Evolutionary conservation across 768 basidiomycete genomes (phyloP), one percentile per base, ranked within the genome.

Genomic region (Scleroderma bovista): DNA sequence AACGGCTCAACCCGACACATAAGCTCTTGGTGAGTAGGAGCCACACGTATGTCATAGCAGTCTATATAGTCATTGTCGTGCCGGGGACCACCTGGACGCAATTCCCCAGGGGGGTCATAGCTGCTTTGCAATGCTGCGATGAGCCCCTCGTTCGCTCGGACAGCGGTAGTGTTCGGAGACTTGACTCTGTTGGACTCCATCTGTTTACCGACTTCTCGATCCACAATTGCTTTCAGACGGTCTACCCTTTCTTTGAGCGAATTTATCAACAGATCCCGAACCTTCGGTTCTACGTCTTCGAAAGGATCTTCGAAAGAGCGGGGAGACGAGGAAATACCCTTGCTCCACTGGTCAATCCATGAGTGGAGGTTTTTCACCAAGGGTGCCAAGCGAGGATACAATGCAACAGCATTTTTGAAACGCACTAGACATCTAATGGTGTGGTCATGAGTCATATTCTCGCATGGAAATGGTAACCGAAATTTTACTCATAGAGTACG

Each of bases 11-110:
- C 20, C 0, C 60, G 64, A 17, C 68, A 79, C 39, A 77, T 61
- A 8, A 91, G 72, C 57, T 91, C 88, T 6, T 74, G 64, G 38
- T 85, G 75, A 0, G 88, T 89, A 0, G 88, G 88, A 0, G 81
- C 79, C 42, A 88, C 75, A n/a, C 78, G 70, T 39, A 90, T 85
- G 2, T 79, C 67, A 2, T 58, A 22, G 10, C 88, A 81, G 33
- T 81, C 73, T 22, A 65, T 60, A 40, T 65, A 70, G 55, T 88
- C 86, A 48, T 88, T 89, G 59, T 89, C 80, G 51, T 89, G 86
- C 1, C 87, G 75, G 0, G 75, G 72, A 0, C 83, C 83, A 0
- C 68, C 73, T 1, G 46, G 24, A 11, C 78, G 75, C 2, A 77
- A 63, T 0, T 58, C 59, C 9, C 84, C 84, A 0, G 85, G 84